Conservation (phyloP, 2,329 filamentous ascomycete genomes). For the Paramyrothecium sp. region DNA sequence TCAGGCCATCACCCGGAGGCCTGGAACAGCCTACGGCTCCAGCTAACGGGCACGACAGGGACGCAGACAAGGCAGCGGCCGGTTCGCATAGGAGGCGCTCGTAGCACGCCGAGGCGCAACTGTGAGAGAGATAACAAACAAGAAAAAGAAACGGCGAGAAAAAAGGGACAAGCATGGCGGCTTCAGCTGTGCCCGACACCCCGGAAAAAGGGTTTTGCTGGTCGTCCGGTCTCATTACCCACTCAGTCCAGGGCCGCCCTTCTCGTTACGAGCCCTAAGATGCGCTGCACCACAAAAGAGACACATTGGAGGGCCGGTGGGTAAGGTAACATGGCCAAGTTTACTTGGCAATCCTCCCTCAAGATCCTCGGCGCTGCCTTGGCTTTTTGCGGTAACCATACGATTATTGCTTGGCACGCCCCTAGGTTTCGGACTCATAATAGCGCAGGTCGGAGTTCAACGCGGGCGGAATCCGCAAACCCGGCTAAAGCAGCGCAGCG, state of each 20-base stretch:
- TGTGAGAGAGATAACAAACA: background rate
- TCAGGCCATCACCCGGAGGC: background rate
- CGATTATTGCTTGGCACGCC: background rate
- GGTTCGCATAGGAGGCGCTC: background rate
- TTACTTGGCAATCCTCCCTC: background rate
- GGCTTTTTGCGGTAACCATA: background rate
- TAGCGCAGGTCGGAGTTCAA: background rate
- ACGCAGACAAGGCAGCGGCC: background rate
- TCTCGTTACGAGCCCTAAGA: too few species aligned
- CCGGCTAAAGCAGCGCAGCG: background rate
- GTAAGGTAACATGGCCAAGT: background rate
- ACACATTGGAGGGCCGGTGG: too few species aligned
- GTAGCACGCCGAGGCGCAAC: too few species aligned
- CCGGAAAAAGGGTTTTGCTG: too few species aligned
- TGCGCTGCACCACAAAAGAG: too few species aligned
- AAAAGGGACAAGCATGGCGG: too few species aligned
- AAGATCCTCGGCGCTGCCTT: background rate
- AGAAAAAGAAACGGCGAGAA: constrained; percentile 1
- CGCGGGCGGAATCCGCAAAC: background rate
- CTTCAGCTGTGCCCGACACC: too few species aligned
- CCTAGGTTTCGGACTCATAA: background rate
- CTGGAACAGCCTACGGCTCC: background rate
- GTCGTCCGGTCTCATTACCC: background rate
- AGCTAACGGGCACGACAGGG: background rate
- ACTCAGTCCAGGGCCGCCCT: background rate